phyloP scores from a whole-genome alignment of 140 eudicot species.

The Erigeron philadelphicus region DNA sequence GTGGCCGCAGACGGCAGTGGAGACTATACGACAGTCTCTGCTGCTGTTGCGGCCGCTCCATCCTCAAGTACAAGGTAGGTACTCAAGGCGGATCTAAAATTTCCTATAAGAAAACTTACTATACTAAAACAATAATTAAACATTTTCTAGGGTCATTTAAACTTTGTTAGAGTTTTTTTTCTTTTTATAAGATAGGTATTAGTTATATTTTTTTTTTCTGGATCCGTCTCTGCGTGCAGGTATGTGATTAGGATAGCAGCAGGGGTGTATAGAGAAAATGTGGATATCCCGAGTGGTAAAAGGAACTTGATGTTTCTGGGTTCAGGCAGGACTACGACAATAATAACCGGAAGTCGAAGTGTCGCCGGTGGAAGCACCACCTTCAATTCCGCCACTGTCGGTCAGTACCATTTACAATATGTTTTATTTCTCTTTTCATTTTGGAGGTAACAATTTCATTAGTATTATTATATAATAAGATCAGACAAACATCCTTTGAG shows the following conservation, averaged over 20 bases:
- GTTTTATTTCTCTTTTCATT: background rate
- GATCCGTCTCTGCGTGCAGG: slow-evolving; percentile 5
- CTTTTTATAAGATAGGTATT: no score
- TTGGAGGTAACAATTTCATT: no score
- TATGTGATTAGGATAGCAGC: slow-evolving; percentile 48
- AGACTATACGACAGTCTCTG: slow-evolving; percentile 37
- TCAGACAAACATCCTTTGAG: no score
- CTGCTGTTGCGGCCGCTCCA: slow-evolving; percentile 45
- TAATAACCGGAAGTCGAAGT: slow-evolving; percentile 41
- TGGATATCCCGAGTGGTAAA: slow-evolving; percentile 32
- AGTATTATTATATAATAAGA: no score
- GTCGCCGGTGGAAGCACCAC: slow-evolving; percentile 46
- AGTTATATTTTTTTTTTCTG: no score
- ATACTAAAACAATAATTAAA: no score
- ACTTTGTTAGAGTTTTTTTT: no score
- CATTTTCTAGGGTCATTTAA: no score
- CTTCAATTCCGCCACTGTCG: slow-evolving; percentile 50
- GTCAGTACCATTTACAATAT: slow-evolving; percentile 26
- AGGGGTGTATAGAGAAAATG: slow-evolving; percentile 43
- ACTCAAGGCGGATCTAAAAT: no score
- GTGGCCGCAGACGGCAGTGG: slow-evolving; percentile 59
- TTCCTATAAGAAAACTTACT: no score
- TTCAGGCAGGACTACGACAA: slow-evolving; percentile 37
- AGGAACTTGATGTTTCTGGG: slow-evolving; percentile 50
- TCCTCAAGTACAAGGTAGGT: slow-evolving; percentile 11